These are phyloP conservation scores for Backusella morwellensis DNA, from an alignment of 192 early-diverging fungal genomes.

Conservation along the genomic window DNA sequence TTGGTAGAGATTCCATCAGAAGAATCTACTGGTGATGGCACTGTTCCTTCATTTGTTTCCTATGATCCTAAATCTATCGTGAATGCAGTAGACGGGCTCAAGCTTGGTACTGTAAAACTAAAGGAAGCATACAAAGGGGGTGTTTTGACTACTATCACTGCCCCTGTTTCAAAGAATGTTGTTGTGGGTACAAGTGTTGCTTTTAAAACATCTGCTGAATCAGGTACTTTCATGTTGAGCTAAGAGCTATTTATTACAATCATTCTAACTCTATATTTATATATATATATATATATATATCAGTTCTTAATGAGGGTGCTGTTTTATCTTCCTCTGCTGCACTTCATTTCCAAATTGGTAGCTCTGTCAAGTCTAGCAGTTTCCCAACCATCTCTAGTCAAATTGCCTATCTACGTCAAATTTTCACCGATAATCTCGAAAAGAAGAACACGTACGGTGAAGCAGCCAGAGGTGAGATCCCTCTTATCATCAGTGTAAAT, in stretches of 20 bases:
- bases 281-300: too few relatives aligned
- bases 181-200: conserved; percentile 63
- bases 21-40: conserved; percentile 58
- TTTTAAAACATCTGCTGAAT: conserved; percentile 62
- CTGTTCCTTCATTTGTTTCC: conserved; percentile 13
- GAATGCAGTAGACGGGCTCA: conserved; percentile 64
- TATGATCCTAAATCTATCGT: conserved; percentile 30
- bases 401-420: conserved; percentile 43
- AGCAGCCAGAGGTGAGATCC: conserved; percentile 49
- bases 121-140: conserved; percentile 60
- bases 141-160: conserved; percentile 57
- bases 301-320: conserved; percentile 31
- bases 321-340: conserved; percentile 53
- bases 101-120: conserved; percentile 54
- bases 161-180: conserved; percentile 48
- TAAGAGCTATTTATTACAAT: not conserved
- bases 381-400: conserved; percentile 56
- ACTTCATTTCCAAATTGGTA: conserved; percentile 61
- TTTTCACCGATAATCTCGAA: conserved; percentile 34
- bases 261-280: not conserved
- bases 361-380: conserved; percentile 31
- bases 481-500: conserved; percentile 45
- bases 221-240: conserved; percentile 36
- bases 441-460: conserved; percentile 33
- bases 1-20: conserved; percentile 67